These are phyloP conservation scores for Acer saccharum DNA, from an alignment of 345 rosid species.

Conservation along the genomic window DNA sequence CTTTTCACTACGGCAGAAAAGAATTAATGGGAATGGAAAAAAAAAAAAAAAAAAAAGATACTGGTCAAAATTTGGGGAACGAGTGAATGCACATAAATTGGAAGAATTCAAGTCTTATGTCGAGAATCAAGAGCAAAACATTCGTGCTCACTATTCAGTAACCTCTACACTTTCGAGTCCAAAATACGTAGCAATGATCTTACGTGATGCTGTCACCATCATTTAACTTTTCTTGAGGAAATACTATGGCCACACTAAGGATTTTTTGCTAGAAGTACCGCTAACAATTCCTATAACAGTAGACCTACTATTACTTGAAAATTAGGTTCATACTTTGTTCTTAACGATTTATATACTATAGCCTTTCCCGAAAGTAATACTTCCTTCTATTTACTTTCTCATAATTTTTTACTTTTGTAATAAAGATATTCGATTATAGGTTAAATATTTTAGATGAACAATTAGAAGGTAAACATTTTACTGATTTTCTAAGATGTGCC, in stretches of 20 bases:
- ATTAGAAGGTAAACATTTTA: no score
- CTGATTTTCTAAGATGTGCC: no score
- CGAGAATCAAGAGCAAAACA: neutral
- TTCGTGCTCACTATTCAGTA: neutral
- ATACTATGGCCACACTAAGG: rapidly evolving
- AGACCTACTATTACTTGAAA: neutral
- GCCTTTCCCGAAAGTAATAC: no score
- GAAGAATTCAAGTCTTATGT: neutral
- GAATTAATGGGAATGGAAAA: neutral
- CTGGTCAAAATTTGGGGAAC: neutral
- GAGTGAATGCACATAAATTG: neutral
- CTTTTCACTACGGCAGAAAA: neutral
- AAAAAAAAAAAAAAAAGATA: neutral
- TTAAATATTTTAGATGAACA: no score
- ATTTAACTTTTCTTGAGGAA: neutral
- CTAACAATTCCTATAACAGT: rapidly evolving
- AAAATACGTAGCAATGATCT: neutral
- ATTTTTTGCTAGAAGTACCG: no score
- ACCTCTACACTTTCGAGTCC: neutral
- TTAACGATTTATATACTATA: no score
- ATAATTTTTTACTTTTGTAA: no score
- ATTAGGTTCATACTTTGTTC: no score
- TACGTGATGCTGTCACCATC: neutral
- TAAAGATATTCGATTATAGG: no score
- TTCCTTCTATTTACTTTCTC: no score